phyloP scores from a whole-genome alignment of 805 yeast species.

The Wickerhamiella azyma region DNA sequence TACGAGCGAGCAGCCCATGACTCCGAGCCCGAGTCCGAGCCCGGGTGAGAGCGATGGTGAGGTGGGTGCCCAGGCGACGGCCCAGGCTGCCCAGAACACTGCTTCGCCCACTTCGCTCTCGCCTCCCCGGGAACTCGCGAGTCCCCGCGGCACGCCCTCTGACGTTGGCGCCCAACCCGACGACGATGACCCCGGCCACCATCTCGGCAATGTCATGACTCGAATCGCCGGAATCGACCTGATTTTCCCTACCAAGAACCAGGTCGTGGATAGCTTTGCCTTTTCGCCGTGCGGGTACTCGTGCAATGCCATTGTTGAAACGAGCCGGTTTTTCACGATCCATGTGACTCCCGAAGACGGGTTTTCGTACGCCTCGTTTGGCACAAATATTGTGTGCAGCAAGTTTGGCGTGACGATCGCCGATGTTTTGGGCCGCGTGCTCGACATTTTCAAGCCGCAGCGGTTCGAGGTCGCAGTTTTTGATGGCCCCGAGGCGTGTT shows the following conservation, averaged over 20 bases:
- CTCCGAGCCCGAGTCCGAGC: conserved; percentile 14
- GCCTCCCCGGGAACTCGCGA: not conserved
- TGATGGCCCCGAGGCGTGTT: conserved; percentile 14
- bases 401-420: conserved; percentile 31
- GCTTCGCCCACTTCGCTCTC: too few species aligned
- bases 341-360: conserved; percentile 91
- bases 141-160: conserved; percentile 9
- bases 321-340: conserved; percentile 58
- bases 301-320: conserved; percentile 61
- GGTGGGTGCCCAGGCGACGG: too few species aligned
- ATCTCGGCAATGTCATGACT: conserved; percentile 59
- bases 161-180: conserved; percentile 30
- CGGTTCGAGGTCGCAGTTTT: conserved; percentile 47
- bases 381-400: conserved; percentile 57
- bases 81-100: too few species aligned
- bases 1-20: conserved; percentile 19
- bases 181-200: conserved; percentile 65
- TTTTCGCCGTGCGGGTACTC: conserved; percentile 93
- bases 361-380: conserved; percentile 94
- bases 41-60: not conserved
- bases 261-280: conserved; percentile 66
- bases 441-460: conserved; percentile 57
- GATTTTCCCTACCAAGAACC: conserved; percentile 32
- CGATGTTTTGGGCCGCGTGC: conserved; percentile 45
- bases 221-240: conserved; percentile 45